Conservation (phyloP, 768 basidiomycete species). For the Leccinellum luteum region DNA sequence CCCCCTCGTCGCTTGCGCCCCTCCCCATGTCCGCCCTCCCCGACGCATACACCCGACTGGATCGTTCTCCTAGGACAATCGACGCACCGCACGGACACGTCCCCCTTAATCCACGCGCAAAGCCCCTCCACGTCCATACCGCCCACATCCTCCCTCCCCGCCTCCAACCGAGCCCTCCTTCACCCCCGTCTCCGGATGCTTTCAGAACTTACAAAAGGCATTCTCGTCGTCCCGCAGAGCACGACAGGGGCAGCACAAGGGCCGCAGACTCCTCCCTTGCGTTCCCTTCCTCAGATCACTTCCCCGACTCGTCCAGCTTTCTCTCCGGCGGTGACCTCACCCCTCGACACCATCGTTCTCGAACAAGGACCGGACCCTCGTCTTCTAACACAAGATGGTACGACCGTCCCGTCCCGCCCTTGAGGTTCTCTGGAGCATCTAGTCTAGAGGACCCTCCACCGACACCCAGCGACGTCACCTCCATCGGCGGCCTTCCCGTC, state of each 20-base stretch:
- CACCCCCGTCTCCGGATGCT: conserved; percentile 25
- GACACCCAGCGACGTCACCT: conserved; percentile 55
- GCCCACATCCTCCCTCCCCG: conserved; percentile 47
- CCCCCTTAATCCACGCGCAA: conserved; percentile 21
- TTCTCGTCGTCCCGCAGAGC: conserved; percentile 26
- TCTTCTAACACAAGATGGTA: conserved; percentile 39
- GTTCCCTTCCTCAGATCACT: conserved; percentile 28
- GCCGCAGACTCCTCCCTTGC: conserved; percentile 23
- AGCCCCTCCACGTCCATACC: conserved; percentile 20
- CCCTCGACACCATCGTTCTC: conserved; percentile 43
- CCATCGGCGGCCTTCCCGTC: conserved; percentile 18
- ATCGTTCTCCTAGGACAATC: conserved; percentile 47
- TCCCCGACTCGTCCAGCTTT: conserved; percentile 26
- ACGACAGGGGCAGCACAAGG: conserved; percentile 26
- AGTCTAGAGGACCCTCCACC: conserved; percentile 73
- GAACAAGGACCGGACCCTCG: conserved; percentile 62
- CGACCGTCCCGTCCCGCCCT: conserved; percentile 46
- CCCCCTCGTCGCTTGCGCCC: background rate
- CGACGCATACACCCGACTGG: conserved; percentile 5
- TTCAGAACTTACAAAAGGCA: conserved; percentile 18
- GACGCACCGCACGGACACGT: conserved; percentile 58
- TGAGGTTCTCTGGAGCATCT: conserved; percentile 67
- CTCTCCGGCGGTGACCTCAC: conserved; percentile 29
- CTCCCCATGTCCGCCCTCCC: conserved; percentile 18
- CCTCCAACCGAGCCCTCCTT: conserved; percentile 36